Conservation (phyloP, 257 asterid genomes). For the Handroanthus guayacan region DNA sequence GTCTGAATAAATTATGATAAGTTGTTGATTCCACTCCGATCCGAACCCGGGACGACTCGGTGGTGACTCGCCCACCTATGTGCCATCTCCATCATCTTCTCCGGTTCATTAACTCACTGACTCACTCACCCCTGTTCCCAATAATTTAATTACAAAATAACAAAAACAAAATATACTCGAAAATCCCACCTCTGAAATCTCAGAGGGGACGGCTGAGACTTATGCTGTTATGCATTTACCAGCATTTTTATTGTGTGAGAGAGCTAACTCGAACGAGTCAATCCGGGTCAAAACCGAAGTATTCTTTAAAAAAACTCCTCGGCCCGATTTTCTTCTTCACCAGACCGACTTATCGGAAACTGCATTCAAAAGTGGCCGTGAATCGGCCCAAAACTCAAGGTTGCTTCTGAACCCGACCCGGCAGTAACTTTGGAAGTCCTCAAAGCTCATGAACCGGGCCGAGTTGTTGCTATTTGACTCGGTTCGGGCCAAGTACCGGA, state of each 20-base stretch:
- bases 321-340: background rate
- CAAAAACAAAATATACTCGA: background rate
- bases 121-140: constrained; percentile 27
- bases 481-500: constrained; percentile 51
- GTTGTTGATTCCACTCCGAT: constrained; percentile 27
- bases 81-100: constrained; percentile 60
- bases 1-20: background rate
- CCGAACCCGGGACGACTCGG: constrained; percentile 70
- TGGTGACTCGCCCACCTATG: constrained; percentile 54
- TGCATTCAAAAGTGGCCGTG: constrained; percentile 66
- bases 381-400: constrained; percentile 63
- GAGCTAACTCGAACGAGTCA: constrained; percentile 34
- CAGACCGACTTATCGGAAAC: constrained; percentile 42
- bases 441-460: constrained; percentile 46
- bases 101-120: constrained; percentile 10
- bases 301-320: background rate
- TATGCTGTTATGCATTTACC: background rate
- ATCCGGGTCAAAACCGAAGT: constrained; percentile 23
- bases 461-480: constrained; percentile 42
- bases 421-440: constrained; percentile 62
- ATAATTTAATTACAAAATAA: constrained; percentile 17
- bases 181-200: background rate
- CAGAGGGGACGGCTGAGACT: background rate
- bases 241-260: background rate
- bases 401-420: constrained; percentile 51